Evolutionary conservation across 495 filamentous ascomycete species (phyloP).

Genomic region (Penicillium riverlandense): DNA sequence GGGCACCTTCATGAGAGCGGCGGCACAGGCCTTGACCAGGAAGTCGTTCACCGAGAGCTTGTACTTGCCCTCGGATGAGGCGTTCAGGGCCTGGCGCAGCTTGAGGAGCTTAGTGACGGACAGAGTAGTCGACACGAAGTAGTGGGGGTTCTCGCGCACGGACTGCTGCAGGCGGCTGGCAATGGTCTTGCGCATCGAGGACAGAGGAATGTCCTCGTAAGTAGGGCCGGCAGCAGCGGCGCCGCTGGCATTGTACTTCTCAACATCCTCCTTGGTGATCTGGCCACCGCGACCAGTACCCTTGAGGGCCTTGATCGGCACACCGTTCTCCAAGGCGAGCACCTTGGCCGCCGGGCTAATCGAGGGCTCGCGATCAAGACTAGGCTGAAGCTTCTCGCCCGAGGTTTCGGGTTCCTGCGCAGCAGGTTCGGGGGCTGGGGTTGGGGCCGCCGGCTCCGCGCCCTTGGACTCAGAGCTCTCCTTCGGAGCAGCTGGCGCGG

Average conservation of each 20-base stretch:
- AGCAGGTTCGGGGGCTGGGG: conserved; percentile 49
- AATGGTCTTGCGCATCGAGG: conserved; percentile 96
- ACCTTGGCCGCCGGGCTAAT: conserved; percentile 70
- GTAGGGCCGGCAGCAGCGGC: conserved; percentile 50
- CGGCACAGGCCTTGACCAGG: conserved; percentile 89
- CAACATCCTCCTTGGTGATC: conserved; percentile 87
- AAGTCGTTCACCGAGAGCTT: conserved; percentile 99
- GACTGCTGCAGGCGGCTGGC: conserved; percentile 86
- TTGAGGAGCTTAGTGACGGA: conserved; percentile 93
- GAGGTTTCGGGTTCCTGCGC: conserved; percentile 66
- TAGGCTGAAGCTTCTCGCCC: conserved; percentile 71
- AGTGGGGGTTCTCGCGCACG: conserved; percentile 89
- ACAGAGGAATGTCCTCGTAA: conserved; percentile 80
- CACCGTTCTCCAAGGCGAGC: conserved; percentile 79
- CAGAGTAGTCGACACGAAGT: conserved; percentile 83
- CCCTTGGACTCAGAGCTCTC: conserved; percentile 52
- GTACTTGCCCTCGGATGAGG: conserved; percentile 81
- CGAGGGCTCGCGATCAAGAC: conserved; percentile 70
- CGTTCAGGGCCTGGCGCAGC: conserved; percentile 90
- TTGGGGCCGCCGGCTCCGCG: conserved; percentile 53
- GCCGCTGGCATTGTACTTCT: conserved; percentile 62
- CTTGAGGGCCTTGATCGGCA: conserved; percentile 72
- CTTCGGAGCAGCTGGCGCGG: conserved; percentile 49
- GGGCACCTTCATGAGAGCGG: conserved; percentile 87
- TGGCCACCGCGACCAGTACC: conserved; percentile 80